These are phyloP conservation scores for Maudiozyma turicensis DNA, from an alignment of 805 yeast species.

Conservation along the genomic window DNA sequence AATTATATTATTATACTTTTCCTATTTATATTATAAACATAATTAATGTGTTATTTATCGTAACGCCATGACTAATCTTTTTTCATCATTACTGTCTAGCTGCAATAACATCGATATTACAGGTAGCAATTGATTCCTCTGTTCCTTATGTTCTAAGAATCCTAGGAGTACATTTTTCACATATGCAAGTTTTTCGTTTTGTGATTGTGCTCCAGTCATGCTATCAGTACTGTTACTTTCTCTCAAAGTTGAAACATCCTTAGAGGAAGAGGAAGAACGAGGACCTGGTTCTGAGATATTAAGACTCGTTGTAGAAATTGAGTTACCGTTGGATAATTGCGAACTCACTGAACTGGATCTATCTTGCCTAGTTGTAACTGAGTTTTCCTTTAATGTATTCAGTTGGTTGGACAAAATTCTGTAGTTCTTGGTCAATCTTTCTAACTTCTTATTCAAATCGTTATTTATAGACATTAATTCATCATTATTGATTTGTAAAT, in stretches of 20 bases:
- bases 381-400: slow-evolving; percentile 34
- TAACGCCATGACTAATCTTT: slow-evolving; percentile 50
- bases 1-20: too few species aligned
- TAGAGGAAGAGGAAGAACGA: slow-evolving; percentile 14
- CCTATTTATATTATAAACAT: background rate
- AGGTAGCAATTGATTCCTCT: slow-evolving; percentile 73
- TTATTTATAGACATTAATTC: slow-evolving; percentile 54
- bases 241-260: background rate
- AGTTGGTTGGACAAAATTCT: slow-evolving; percentile 53
- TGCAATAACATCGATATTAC: slow-evolving; percentile 70
- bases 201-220: slow-evolving; percentile 6
- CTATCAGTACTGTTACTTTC: background rate
- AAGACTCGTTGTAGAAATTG: background rate
- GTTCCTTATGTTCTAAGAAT: slow-evolving; percentile 87
- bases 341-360: slow-evolving; percentile 32
- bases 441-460: slow-evolving; percentile 57
- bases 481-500: slow-evolving; percentile 43
- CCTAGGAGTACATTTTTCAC: slow-evolving; percentile 86
- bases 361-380: slow-evolving; percentile 14
- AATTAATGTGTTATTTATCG: slow-evolving; percentile 10
- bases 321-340: slow-evolving; percentile 9
- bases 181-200: slow-evolving; percentile 53
- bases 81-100: slow-evolving; percentile 62
- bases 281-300: slow-evolving; percentile 5
- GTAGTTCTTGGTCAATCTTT: slow-evolving; percentile 60